A percentile compares a stretch with the other conserved stretches of the same genome.
Conservation (phyloP, 2,329 filamentous ascomycete species). For the Lecanicillium sp. region DNA sequence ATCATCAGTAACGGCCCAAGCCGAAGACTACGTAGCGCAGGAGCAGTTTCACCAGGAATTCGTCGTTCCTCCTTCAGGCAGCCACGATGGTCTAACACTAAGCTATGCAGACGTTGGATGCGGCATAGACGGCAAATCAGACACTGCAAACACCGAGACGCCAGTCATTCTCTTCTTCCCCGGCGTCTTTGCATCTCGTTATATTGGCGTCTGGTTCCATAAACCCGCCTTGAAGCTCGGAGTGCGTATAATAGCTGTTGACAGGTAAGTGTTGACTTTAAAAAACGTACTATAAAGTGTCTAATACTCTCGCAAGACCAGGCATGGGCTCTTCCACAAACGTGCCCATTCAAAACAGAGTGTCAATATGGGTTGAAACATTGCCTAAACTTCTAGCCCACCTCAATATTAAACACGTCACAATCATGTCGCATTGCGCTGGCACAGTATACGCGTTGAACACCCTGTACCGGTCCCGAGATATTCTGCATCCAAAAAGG, state of each 20-base stretch:
- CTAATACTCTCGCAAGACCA: constrained; percentile 11
- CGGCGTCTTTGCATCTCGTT: constrained; percentile 18
- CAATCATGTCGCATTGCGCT: constrained; percentile 21
- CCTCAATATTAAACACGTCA: constrained; percentile 22
- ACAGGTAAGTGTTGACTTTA: constrained; percentile 17
- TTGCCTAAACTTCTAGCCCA: constrained; percentile 24
- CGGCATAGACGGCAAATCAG: neutral
- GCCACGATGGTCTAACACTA: constrained; percentile 14
- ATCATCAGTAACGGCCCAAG: neutral
- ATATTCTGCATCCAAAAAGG: constrained; percentile 15
- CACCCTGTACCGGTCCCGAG: constrained; percentile 16
- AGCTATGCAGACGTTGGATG: constrained; percentile 21
- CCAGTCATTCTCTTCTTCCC: constrained; percentile 21
- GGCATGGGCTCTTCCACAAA: constrained; percentile 18
- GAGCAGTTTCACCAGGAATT: constrained; percentile 18
- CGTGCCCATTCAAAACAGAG: constrained; percentile 12
- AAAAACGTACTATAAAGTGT: neutral
- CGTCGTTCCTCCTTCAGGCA: constrained; percentile 14
- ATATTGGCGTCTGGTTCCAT: constrained; percentile 22
- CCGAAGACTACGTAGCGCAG: constrained; percentile 13
- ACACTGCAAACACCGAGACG: constrained; percentile 6
- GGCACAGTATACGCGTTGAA: constrained; percentile 24
- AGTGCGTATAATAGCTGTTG: constrained; percentile 23
- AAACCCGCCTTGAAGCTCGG: constrained; percentile 19
- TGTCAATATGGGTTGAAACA: constrained; percentile 18